phyloP scores from a whole-genome alignment of 352 stramenopile species.

The Stramenopiles sp. region DNA sequence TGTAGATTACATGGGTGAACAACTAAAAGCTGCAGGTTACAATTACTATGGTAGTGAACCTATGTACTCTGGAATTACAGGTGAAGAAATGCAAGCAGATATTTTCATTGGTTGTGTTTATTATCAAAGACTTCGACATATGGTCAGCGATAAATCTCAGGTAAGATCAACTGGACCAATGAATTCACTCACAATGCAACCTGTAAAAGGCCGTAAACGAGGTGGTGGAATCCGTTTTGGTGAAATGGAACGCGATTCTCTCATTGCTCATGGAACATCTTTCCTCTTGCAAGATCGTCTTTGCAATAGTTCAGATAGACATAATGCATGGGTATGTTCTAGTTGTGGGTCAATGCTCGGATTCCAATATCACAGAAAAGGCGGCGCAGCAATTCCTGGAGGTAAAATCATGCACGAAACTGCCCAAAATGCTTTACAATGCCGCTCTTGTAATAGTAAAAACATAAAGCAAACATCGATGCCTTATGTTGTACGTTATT shows the following conservation, averaged over 20 bases:
- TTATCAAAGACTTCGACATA: constrained; percentile 97
- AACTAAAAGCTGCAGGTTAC: constrained; percentile 72
- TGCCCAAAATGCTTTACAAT: not conserved
- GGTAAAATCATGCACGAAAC: not conserved
- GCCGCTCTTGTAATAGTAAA: constrained; percentile 18
- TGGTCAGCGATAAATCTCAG: constrained; percentile 99
- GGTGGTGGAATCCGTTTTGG: constrained; percentile 92
- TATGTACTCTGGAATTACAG: constrained; percentile 90
- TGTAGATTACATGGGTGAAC: constrained; percentile 94
- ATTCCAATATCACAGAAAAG: not conserved
- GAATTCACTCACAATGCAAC: constrained; percentile 93
- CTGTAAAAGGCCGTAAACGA: constrained; percentile 95
- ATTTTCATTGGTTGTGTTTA: constrained; percentile 99
- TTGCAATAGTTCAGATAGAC: constrained; percentile 93
- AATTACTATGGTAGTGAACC: constrained; percentile 96
- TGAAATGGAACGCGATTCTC: constrained; percentile 97
- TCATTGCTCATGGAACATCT: constrained; percentile 68
- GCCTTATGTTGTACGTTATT: constrained; percentile 93
- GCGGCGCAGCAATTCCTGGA: not conserved
- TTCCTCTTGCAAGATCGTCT: constrained; percentile 26
- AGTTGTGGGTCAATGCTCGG: constrained; percentile 41
- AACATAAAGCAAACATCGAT: constrained; percentile 43
- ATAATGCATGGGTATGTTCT: constrained; percentile 80
- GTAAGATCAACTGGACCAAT: constrained; percentile 86
- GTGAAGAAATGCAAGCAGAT: constrained; percentile 89